Evolutionary conservation across 306 rosid species (phyloP), one percentile per base, ranked within the genome.

Genomic region (Vicia faba): DNA sequence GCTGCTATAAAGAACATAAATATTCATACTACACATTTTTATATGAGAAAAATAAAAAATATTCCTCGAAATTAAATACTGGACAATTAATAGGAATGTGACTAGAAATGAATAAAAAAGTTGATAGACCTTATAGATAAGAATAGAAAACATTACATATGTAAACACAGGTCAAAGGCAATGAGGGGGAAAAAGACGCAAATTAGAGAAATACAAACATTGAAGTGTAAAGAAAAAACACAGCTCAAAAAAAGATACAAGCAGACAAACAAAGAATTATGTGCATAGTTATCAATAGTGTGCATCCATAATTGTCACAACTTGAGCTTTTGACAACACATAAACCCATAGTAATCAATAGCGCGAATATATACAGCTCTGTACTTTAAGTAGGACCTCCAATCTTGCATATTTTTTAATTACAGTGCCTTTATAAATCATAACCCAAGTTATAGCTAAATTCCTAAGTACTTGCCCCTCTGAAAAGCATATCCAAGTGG

Each of bases 381-480:
- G 26, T 59, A 59, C 45, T 35, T 59, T 10, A 59, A 3, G 41
- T 57, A 13, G 10, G 19, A 59, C 36, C 23, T 33, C 15, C 10
- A 5, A 31, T 33, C 25, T 18, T 35, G 10, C 38, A 11, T 18
- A 9, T 3, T 33, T n/a, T 48, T 4, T 0, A 48, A 48, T 8
- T 49, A 23, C 16, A 33, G 41, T 33, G 8, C 44, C 64, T 54
- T 25, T 25, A 25, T 12, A 26, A 11, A 54, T 25, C 12, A 53
- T 11, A 53, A 53, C 33, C 59, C 59, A 11, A 20, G 59, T 23
- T n/a, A n/a, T 51, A 53, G 59, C 35, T 53, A 56, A 56, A 56
- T 12, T 56, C 39, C 39, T 29, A 57, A 13, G 14, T 12, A 1
- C 12, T 7, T n/a, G 11, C 23, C 62, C 38, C 62, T 11, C 43